Conservation (phyloP, 306 rosid genomes). For the Glycyrrhiza uralensis region DNA sequence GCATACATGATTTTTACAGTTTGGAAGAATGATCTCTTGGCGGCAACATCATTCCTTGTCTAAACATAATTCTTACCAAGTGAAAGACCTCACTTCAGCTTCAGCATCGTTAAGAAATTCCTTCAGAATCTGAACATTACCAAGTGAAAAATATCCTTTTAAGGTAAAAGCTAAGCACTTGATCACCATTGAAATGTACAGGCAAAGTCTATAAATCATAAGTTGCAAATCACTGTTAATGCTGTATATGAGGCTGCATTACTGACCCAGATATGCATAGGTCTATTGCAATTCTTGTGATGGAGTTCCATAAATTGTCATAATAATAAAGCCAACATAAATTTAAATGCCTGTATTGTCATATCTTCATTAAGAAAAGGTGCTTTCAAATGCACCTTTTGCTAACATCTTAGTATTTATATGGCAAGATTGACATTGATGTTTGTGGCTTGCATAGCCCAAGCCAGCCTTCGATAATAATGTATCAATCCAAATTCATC, state of each 20-base stretch:
- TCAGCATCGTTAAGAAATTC: slow-evolving; percentile 66
- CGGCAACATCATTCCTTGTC: no score
- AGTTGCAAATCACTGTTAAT: neutral
- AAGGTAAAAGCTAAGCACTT: neutral
- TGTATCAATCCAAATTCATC: neutral
- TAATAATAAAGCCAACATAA: neutral
- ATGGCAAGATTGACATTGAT: slow-evolving; percentile 11
- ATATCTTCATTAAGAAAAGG: slow-evolving; percentile 1
- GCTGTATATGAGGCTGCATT: neutral
- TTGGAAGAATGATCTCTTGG: no score
- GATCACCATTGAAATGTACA: neutral
- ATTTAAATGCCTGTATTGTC: neutral
- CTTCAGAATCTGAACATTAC: slow-evolving; percentile 55
- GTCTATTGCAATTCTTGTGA: neutral
- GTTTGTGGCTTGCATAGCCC: neutral
- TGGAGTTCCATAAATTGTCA: neutral
- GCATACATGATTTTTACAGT: no score
- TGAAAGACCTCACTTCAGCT: slow-evolving; percentile 80
- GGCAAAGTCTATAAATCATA: neutral
- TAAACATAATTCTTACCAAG: no score
- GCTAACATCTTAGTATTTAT: neutral
- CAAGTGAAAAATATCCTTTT: neutral
- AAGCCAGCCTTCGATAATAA: neutral
- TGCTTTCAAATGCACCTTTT: neutral
- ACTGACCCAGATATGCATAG: neutral